These are phyloP conservation scores for Hortiboletus flavorubellus DNA, from an alignment of 768 basidiomycete genomes.

Conservation along the genomic window DNA sequence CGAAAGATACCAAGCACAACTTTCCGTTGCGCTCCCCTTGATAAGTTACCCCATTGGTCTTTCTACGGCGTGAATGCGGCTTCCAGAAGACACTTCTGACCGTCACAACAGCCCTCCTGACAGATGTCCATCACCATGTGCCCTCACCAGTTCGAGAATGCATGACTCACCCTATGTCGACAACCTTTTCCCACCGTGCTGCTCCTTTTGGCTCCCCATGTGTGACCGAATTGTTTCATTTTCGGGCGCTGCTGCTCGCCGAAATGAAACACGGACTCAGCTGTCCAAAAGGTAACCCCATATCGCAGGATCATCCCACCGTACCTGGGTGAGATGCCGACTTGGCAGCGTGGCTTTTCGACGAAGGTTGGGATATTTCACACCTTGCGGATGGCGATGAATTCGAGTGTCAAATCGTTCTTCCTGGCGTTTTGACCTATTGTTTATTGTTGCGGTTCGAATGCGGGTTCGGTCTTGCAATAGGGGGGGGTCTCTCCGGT, in stretches of 20 bases:
- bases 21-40: constrained; percentile 3
- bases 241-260: not conserved
- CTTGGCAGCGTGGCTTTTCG: not conserved
- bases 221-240: not conserved
- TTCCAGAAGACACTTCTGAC: not conserved
- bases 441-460: not conserved
- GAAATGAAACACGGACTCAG: not conserved
- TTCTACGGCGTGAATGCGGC: not conserved
- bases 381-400: not conserved
- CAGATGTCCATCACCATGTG: constrained; percentile 1
- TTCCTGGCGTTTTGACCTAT: not conserved
- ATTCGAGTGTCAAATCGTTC: not conserved
- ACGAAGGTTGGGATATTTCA: not conserved
- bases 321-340: not conserved
- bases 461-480: not conserved
- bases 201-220: constrained; percentile 5
- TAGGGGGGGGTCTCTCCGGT: too few relatives aligned
- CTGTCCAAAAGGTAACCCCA: not conserved
- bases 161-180: not conserved
- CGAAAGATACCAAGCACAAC: not conserved
- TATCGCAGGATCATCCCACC: not conserved
- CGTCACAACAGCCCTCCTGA: not conserved
- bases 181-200: not conserved
- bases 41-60: constrained; percentile 11
- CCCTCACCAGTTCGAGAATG: not conserved